Conservation (phyloP, 2,329 filamentous ascomycete genomes). For the Orbilia quercus region DNA sequence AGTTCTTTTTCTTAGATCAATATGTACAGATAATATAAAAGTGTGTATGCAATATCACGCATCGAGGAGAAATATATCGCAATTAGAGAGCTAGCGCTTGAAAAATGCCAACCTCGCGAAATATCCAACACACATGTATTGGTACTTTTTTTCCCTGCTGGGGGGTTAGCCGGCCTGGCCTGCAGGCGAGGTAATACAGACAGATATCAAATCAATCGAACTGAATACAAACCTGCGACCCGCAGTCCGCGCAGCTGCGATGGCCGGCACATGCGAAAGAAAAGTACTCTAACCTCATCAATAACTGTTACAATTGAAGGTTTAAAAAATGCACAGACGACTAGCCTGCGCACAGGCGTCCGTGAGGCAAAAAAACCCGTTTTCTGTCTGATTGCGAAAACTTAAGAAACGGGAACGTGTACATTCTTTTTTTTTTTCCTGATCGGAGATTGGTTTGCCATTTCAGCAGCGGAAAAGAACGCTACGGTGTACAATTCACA, state of each 20-base stretch:
- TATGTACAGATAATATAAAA: too few species aligned
- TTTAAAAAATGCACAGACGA: slow-evolving; percentile 23
- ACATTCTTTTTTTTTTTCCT: slow-evolving; percentile 1
- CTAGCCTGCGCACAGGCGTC: slow-evolving; percentile 38
- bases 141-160: too few species aligned
- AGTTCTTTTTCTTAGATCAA: too few species aligned
- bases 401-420: slow-evolving; percentile 7
- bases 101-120: too few species aligned
- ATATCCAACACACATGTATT: too few species aligned
- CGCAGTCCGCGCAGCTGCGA: too few species aligned
- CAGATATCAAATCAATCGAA: slow-evolving; percentile 11
- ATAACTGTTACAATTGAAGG: too few species aligned
- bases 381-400: slow-evolving; percentile 25
- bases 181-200: too few species aligned
- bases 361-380: slow-evolving; percentile 39
- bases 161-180: too few species aligned
- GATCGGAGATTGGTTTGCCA: slow-evolving; percentile 27
- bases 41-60: slow-evolving; percentile 44
- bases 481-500: slow-evolving; percentile 3
- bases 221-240: slow-evolving; percentile 19
- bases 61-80: too few species aligned
- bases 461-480: slow-evolving; percentile 32
- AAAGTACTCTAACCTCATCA: slow-evolving; percentile 14
- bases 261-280: slow-evolving; percentile 40
- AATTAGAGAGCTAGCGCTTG: too few species aligned